Percentiles rank a stretch among this genome's conserved stretches.
These are phyloP conservation scores for slime mould (Dictyostelium discoideum) DNA, from an alignment of 78 protist species.

Conservation along the genomic window dicty_2.7 NC_007088.5:3638501-3639000, in stretches of 20 bases:
- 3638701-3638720: neutral
- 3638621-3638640: neutral
- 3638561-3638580: neutral
- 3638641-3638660: neutral
- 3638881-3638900: neutral
- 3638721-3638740: neutral
- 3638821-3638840: neutral
- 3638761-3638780: neutral
- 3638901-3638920: neutral
- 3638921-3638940: neutral
- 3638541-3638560: neutral
- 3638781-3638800: neutral
- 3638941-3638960: neutral
- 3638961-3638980: neutral
- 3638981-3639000: neutral
- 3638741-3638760: slow-evolving; percentile 4
- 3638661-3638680: neutral
- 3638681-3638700: neutral
- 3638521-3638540: neutral
- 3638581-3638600: neutral
- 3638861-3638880: neutral
- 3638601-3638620: neutral
- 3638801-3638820: neutral
- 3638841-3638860: neutral
- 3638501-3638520: neutral